Conservation (phyloP, 768 basidiomycete species). For the Pisolithus albus region DNA sequence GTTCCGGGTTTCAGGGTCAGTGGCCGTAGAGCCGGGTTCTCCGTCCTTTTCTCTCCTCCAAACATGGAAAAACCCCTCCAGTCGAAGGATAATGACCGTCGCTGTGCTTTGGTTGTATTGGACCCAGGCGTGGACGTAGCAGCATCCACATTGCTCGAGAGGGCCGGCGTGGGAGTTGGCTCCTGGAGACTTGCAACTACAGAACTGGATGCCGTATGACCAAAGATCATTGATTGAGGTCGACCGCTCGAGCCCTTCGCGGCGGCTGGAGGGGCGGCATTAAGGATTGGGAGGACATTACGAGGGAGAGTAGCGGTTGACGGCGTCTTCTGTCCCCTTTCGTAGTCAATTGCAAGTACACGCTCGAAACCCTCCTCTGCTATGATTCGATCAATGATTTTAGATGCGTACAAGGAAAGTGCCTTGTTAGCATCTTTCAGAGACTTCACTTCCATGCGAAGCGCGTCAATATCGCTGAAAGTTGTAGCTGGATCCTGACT, state of each 20-base stretch:
- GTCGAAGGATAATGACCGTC: constrained; percentile 78
- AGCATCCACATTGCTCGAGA: constrained; percentile 10
- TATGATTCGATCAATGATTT: constrained; percentile 97
- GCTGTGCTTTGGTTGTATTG: constrained; percentile 39
- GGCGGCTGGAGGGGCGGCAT: not conserved
- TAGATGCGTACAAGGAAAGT: constrained; percentile 88
- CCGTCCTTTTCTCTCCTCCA: constrained; percentile 54
- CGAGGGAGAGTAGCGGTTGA: constrained; percentile 31
- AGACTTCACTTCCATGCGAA: constrained; percentile 82
- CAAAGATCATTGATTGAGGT: constrained; percentile 56
- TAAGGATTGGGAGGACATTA: constrained; percentile 10
- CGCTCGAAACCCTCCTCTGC: constrained; percentile 96
- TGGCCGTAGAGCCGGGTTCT: constrained; percentile 53
- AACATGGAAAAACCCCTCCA: constrained; percentile 78
- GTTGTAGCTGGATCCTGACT: constrained; percentile 40
- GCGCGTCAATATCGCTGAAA: constrained; percentile 59
- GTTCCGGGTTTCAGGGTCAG: constrained; percentile 67
- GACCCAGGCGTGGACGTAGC: constrained; percentile 15
- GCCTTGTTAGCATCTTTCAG: constrained; percentile 96
- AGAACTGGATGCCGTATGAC: constrained; percentile 31
- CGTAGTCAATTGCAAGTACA: constrained; percentile 89
- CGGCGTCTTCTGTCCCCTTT: constrained; percentile 48
- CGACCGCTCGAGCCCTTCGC: constrained; percentile 37
- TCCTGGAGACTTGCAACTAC: constrained; percentile 28
- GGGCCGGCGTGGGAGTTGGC: constrained; percentile 14